Evolutionary conservation across 768 basidiomycete species (phyloP).

Genomic region (Cystofilobasidium macerans): DNA sequence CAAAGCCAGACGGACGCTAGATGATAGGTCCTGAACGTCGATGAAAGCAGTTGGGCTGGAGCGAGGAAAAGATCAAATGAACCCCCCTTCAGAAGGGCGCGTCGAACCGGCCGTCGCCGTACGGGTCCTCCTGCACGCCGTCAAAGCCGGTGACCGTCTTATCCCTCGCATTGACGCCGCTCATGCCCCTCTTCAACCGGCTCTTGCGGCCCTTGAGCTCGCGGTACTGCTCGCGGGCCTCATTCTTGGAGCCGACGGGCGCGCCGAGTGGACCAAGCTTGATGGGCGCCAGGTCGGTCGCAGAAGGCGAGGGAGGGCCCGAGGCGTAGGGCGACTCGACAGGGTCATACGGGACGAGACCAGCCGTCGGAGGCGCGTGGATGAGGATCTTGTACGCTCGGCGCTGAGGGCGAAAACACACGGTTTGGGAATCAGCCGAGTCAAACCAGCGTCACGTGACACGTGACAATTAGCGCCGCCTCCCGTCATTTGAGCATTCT

Average conservation of each 20-base stretch:
- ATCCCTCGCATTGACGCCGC: background rate
- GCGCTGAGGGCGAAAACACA: background rate
- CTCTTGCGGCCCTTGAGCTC: conserved; percentile 24
- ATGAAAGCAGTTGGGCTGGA: too few relatives aligned
- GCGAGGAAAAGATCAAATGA: too few relatives aligned
- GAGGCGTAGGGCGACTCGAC: conserved; percentile 19
- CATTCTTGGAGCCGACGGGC: conserved; percentile 20
- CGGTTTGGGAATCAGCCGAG: too few relatives aligned
- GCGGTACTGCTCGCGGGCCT: conserved; percentile 14
- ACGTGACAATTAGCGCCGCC: too few relatives aligned
- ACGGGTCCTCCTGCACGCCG: conserved; percentile 23
- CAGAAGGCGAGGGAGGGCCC: background rate
- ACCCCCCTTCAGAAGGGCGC: conserved; percentile 17
- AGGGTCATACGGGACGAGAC: conserved; percentile 25
- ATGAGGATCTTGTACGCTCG: conserved; percentile 11
- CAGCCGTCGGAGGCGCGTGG: background rate
- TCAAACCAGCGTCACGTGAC: too few relatives aligned
- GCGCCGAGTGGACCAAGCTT: background rate
- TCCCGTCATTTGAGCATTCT: too few relatives aligned
- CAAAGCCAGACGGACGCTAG: too few relatives aligned
- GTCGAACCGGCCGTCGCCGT: conserved; percentile 24
- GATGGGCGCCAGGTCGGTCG: background rate
- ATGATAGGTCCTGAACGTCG: too few relatives aligned
- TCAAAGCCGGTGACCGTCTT: background rate
- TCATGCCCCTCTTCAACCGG: conserved; percentile 3